Base-by-base conservation (phyloP, 2,329 filamentous ascomycete species). In the Mycocentrospora acerina region DNA sequence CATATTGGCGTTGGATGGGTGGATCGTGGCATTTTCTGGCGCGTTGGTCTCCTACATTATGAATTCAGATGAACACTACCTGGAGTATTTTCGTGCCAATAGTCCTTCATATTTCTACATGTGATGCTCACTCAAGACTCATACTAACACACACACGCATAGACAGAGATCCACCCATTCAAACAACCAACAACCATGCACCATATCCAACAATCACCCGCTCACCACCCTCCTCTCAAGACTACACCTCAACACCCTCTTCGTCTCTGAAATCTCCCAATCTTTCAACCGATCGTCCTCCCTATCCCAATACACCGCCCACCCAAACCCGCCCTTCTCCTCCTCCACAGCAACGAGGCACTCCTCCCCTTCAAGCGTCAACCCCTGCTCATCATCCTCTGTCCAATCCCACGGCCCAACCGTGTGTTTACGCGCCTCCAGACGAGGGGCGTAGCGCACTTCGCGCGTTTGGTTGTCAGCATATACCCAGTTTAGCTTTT, bases 391-490 rank as follows among this genome's bases (percentile, higher is more conserved):
- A 46, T 85, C 79, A n/a, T n/a, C 19, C 22, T 81, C 77, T 1
- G 79, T 88, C 83, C 88, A 94, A 55, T 88, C 85, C 85, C 86
- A 95, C 2, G 86, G 83, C 15, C 88, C 89, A 35, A 90, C 79
- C 42, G 83, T 71, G 65, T 95, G 86, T 19, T 76, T 80, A 32
- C 83, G 72, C 25, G 86, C 88, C 48, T 86, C 83, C 29, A 80
- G 81, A n/a, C 86, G 80, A 7, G 82, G 81, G 2, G 82, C 81
- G 52, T 84, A 83, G 49, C 76, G 79, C 25, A 85, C 44, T 58
- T 83, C 77, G 29, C 78, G 67, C 1, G 80, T 83, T 11, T 78
- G 65, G 24, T 72, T 75, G 57, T 85, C 79, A 2, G 79, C 75
- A 51, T 82, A 86, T 14, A 86, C 74, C 83, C 83, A 86, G 46